These are phyloP conservation scores for Pneumocystis murina DNA, from an alignment of 1,139 yeast genomes.

Conservation along the genomic window DNA sequence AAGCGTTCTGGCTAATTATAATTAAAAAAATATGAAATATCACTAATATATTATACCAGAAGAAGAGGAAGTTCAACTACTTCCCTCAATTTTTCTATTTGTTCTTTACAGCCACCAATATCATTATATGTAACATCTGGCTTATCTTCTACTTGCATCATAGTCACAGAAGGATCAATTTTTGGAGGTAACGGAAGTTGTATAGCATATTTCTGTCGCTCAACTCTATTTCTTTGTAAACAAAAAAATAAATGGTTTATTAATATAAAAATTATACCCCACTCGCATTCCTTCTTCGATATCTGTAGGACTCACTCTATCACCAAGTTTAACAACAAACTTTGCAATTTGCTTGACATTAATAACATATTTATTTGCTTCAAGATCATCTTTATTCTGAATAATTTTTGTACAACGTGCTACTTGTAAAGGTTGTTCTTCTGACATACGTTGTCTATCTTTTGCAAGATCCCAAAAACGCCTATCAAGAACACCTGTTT, in stretches of 20 bases:
- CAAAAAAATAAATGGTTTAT: background rate
- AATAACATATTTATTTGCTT: constrained; percentile 81
- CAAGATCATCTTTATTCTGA: constrained; percentile 53
- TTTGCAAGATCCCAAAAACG: constrained; percentile 96
- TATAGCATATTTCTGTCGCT: constrained; percentile 89
- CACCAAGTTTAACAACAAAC: constrained; percentile 86
- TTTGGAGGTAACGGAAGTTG: constrained; percentile 94
- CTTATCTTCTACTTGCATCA: constrained; percentile 99
- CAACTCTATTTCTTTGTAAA: constrained; percentile 35
- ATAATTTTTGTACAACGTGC: constrained; percentile 97
- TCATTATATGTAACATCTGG: constrained; percentile 77
- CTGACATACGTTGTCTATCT: constrained; percentile 81
- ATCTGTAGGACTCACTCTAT: constrained; percentile 93
- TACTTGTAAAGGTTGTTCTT: constrained; percentile 92
- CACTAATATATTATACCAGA: background rate
- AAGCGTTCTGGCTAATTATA: constrained; percentile 72
- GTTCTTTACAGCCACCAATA: constrained; percentile 96
- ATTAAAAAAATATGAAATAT: background rate
- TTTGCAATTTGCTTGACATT: constrained; percentile 96
- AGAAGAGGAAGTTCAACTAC: constrained; percentile 90
- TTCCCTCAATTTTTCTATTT: constrained; percentile 89
- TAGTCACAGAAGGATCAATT: constrained; percentile 95
- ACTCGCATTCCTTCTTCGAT: constrained; percentile 99
- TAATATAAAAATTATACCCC: constrained; percentile 29
- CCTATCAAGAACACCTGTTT: constrained; percentile 90